phyloP scores from a whole-genome alignment of 805 yeast species.

The Kuraishia capsulata region DNA sequence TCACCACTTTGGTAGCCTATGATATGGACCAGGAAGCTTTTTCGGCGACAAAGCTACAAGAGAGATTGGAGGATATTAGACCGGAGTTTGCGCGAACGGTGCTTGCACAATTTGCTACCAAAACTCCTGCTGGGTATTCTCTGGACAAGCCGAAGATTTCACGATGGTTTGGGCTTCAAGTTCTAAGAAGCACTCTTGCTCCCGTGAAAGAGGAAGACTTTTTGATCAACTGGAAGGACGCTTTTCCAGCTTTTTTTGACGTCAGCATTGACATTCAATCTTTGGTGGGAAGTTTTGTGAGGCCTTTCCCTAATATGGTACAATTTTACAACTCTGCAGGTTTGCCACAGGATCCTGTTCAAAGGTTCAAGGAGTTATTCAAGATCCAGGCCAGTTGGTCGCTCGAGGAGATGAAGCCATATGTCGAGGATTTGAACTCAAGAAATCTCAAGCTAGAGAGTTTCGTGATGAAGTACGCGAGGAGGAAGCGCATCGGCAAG shows the following conservation, averaged over 20 bases:
- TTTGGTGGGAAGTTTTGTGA: constrained; percentile 46
- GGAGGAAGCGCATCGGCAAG: constrained; percentile 38
- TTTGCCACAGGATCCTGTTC: constrained; percentile 38
- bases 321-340: constrained; percentile 40
- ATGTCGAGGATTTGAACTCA: constrained; percentile 47
- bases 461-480: constrained; percentile 56
- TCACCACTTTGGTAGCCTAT: constrained; percentile 8
- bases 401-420: constrained; percentile 54
- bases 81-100: constrained; percentile 31
- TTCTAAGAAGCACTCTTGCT: constrained; percentile 20
- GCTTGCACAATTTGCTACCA: constrained; percentile 33
- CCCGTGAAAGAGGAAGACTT: constrained; percentile 36
- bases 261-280: constrained; percentile 46
- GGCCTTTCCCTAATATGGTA: constrained; percentile 35
- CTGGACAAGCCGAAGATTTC: constrained; percentile 37
- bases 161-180: constrained; percentile 54
- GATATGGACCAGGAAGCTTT: constrained; percentile 1
- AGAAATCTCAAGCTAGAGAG: constrained; percentile 46
- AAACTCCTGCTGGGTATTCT: constrained; percentile 16
- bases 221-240: constrained; percentile 51
- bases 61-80: constrained; percentile 6
- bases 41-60: constrained; percentile 6
- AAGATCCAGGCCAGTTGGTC: constrained; percentile 50
- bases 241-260: constrained; percentile 54
- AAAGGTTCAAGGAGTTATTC: constrained; percentile 45